These are phyloP conservation scores for Hysterium pulicare DNA, from an alignment of 2,329 filamentous ascomycete genomes.

Conservation along the genomic window DNA sequence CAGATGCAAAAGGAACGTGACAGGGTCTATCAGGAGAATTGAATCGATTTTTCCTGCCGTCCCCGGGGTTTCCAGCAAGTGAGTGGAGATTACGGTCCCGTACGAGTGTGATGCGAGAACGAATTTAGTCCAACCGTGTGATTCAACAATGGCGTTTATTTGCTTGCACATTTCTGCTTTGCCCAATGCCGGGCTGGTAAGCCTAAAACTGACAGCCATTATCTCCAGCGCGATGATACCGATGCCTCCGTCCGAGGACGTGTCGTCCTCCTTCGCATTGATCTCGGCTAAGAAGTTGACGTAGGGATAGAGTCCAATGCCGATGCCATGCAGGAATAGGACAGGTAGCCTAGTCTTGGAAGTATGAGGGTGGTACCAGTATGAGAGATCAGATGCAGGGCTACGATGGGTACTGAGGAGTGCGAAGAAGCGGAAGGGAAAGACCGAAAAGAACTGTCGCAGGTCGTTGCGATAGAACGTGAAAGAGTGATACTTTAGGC, in stretches of 20 bases:
- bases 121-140: constrained; percentile 57
- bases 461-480: constrained; percentile 48
- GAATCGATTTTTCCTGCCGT: constrained; percentile 48
- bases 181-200: constrained; percentile 53
- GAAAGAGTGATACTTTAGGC: constrained; percentile 51
- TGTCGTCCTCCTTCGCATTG: constrained; percentile 29
- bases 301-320: constrained; percentile 65
- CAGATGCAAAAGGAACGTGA: constrained; percentile 64
- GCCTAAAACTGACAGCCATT: constrained; percentile 62
- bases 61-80: constrained; percentile 53
- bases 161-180: constrained; percentile 55
- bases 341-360: constrained; percentile 57
- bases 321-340: constrained; percentile 69
- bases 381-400: constrained; percentile 51
- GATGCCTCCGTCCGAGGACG: constrained; percentile 44
- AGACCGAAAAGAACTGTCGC: constrained; percentile 47
- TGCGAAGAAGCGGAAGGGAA: constrained; percentile 57
- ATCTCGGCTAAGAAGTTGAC: constrained; percentile 55
- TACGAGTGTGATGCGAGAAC: constrained; percentile 61
- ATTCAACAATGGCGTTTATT: constrained; percentile 55
- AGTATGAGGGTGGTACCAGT: constrained; percentile 65
- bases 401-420: constrained; percentile 48
- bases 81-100: constrained; percentile 60
- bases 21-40: constrained; percentile 58
- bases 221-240: constrained; percentile 65